Evolutionary conservation across 2,329 filamentous ascomycete genomes (phyloP).

Genomic region (Paraphoma sp.): DNA sequence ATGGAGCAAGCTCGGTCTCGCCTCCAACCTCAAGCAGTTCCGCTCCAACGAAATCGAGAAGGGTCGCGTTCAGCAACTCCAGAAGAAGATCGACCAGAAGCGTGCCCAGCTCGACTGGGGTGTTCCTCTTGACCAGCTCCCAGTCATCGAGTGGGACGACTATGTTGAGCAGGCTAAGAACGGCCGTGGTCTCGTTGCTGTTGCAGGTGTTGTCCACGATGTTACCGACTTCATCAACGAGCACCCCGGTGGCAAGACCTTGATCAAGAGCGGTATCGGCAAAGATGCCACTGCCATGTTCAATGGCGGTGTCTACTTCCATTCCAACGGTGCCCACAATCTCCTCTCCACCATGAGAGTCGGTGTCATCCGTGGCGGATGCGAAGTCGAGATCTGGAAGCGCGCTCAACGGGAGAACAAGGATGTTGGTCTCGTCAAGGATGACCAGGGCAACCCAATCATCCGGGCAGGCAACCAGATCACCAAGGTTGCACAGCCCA

Average conservation of each 20-base stretch:
- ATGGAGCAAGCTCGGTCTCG: slow-evolving; percentile 52
- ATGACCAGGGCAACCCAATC: slow-evolving; percentile 80
- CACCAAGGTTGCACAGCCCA: slow-evolving; percentile 81
- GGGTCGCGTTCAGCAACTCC: slow-evolving; percentile 52
- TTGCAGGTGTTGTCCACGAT: slow-evolving; percentile 52
- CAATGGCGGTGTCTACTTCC: slow-evolving; percentile 53
- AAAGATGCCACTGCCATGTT: slow-evolving; percentile 54
- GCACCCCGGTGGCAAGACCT: slow-evolving; percentile 52
- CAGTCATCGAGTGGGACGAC: slow-evolving; percentile 54
- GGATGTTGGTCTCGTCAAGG: slow-evolving; percentile 79
- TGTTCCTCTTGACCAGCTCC: slow-evolving; percentile 51
- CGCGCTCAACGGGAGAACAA: slow-evolving; percentile 61
- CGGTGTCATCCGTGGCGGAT: slow-evolving; percentile 52
- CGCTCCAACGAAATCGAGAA: slow-evolving; percentile 54
- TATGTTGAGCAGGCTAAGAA: slow-evolving; percentile 52
- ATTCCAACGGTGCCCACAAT: slow-evolving; percentile 53
- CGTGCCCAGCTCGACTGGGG: slow-evolving; percentile 53
- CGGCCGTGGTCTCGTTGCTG: slow-evolving; percentile 50
- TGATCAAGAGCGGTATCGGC: slow-evolving; percentile 51
- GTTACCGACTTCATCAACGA: slow-evolving; percentile 52
- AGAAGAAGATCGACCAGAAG: slow-evolving; percentile 56
- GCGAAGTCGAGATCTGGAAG: slow-evolving; percentile 55
- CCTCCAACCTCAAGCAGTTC: slow-evolving; percentile 54
- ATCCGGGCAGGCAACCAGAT: slow-evolving; percentile 85
- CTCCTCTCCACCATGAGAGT: slow-evolving; percentile 52